These are phyloP conservation scores for Punica granatum DNA, from an alignment of 345 rosid species.

Conservation along the genomic window DNA sequence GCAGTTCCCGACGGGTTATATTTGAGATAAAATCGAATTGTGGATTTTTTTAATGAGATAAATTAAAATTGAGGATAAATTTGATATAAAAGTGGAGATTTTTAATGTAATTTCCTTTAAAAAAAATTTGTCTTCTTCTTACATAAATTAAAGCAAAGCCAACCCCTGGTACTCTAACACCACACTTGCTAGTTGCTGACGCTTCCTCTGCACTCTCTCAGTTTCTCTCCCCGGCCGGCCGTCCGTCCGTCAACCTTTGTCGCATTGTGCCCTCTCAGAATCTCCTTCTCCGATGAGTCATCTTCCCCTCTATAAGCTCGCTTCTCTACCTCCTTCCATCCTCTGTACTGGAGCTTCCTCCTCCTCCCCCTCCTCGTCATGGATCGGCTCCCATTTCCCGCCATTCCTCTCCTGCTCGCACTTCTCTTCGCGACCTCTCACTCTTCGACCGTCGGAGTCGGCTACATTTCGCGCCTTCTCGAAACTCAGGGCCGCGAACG, in stretches of 20 bases:
- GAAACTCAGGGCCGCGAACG: conserved; percentile 56
- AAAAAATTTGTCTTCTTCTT: neutral
- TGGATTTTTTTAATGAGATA: no score
- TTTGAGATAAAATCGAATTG: no score
- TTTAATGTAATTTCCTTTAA: no score
- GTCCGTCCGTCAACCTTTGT: neutral
- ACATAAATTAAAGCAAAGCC: neutral
- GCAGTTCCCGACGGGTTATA: no score
- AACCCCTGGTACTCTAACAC: no score
- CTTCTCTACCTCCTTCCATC: neutral
- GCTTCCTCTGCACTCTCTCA: neutral
- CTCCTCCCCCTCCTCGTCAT: conserved; percentile 5
- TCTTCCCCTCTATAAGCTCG: neutral
- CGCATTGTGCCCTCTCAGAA: neutral
- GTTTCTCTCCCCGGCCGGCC: neutral
- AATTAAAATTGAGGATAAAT: no score
- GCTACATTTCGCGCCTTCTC: conserved; percentile 47
- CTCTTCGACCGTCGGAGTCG: conserved; percentile 52
- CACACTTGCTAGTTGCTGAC: neutral
- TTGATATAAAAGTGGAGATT: no score
- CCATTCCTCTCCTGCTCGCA: neutral
- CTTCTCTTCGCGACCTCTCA: conserved; percentile 14
- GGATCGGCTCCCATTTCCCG: conserved; percentile 3
- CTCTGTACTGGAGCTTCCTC: no score
- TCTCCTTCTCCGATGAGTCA: neutral